Base-by-base conservation (phyloP, 2,329 filamentous ascomycete genomes). In the Byssochlamys sp. region DNA sequence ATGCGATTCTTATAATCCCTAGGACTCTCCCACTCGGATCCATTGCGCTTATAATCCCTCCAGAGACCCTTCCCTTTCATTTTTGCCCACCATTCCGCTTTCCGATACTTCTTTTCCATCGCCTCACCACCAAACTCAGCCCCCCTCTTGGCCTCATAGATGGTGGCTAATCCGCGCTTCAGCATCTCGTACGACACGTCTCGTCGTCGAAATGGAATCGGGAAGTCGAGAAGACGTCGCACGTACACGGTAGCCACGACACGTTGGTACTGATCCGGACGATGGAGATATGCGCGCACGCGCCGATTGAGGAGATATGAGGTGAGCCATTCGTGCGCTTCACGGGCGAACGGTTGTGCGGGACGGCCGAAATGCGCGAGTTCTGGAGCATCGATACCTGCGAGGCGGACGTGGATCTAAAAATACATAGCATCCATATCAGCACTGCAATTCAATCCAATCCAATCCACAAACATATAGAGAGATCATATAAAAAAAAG, bases 111-210 rank as follows among this genome's bases (percentile, higher is more conserved):
- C 52, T 63, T 63, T 63, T 80, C 76, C 63, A 73, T 67, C 65
- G 85, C 83, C 57, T 82, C 77, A 0, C 85, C 84, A 26, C 94
- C 94, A 78, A 94, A 99, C 70, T 97, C 94, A 24, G 84, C 87
- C 2, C 92, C 94, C 4, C 80, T 82, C 74, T 95, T 97, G 28
- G 90, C 92, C 75, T 97, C 94, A 71, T 97, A 99, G 2, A 94
- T 87, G 2, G 90, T 96, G 48, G 92, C 94, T 61, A 95, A 75
- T 0, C 94, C 94, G 25, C 77, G 80, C 75, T 85, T 89, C 60
- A 99, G 75, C 91, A 99, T 95, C 72, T 95, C 88, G 60, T 91
- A 76, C 2, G 92, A 91, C 4, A 99, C 88, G 71, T 99, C 91
- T 58, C 82, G 83, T 63, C 84, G 85, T 59, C 89, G 79, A 51